phyloP scores from a whole-genome alignment of 192 early-diverging fungal genomes.

The Coemansia sp. region DNA sequence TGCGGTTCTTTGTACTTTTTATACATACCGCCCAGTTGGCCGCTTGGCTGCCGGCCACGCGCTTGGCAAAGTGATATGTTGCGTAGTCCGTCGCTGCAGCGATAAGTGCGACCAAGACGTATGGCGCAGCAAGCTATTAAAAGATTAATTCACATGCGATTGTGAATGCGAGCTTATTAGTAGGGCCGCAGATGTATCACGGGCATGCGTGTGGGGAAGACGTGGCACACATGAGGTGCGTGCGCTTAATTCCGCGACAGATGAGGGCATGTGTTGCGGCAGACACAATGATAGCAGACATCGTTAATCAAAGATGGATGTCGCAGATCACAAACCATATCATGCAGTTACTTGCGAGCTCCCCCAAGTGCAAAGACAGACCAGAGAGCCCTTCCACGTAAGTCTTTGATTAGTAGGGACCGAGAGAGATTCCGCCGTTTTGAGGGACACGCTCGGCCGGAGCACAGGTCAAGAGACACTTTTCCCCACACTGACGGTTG shows the following conservation, averaged over 20 bases:
- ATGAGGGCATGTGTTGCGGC: not conserved
- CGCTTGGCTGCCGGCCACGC: conserved; percentile 58
- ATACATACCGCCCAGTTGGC: conserved; percentile 60
- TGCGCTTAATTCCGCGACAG: conserved; percentile 7
- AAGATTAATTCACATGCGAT: conserved; percentile 12
- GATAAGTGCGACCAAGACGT: conserved; percentile 71
- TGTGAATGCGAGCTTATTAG: not conserved
- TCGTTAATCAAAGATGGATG: not conserved
- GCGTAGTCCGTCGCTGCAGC: conserved; percentile 71
- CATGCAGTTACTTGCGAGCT: not conserved
- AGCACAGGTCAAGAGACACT: not conserved
- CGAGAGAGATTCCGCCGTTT: not conserved
- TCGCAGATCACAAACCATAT: not conserved
- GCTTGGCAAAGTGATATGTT: conserved; percentile 68
- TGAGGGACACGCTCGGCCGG: not conserved
- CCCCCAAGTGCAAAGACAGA: not conserved
- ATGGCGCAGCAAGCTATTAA: conserved; percentile 63
- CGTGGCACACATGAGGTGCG: not conserved
- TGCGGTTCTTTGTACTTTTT: not conserved
- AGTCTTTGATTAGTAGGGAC: not conserved
- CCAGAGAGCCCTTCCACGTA: not conserved
- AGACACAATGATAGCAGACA: not conserved
- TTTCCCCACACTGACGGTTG: not conserved
- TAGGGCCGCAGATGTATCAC: not conserved
- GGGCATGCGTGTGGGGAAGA: not conserved